Evolutionary conservation across 805 yeast genomes (phyloP).

Genomic region (Yueomyces sinensis): DNA sequence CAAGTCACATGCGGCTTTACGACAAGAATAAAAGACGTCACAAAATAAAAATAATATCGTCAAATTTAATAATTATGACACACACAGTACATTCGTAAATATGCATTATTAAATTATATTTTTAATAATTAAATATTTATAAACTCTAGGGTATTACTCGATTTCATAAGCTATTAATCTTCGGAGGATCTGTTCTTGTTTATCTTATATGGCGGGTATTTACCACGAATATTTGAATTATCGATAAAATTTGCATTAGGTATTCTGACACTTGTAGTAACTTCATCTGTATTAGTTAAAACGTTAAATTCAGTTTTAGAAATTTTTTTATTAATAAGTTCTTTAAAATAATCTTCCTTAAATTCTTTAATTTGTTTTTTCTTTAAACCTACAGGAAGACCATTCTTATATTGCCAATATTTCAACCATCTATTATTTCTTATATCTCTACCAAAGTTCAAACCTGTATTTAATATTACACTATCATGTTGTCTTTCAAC

Average conservation of each 20-base stretch:
- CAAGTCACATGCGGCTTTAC: too few species aligned
- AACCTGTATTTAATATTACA: constrained; percentile 31
- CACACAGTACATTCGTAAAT: too few species aligned
- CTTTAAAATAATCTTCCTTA: constrained; percentile 19
- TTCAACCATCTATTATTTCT: constrained; percentile 35
- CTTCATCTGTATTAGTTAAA: constrained; percentile 29
- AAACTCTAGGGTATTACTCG: too few species aligned
- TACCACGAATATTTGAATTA: constrained; percentile 30
- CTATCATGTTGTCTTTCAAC: constrained; percentile 38
- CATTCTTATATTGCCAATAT: constrained; percentile 34
- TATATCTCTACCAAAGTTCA: constrained; percentile 29
- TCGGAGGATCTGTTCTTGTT: too few species aligned
- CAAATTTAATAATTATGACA: too few species aligned
- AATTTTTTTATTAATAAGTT: constrained; percentile 19
- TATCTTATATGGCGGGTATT: constrained; percentile 33
- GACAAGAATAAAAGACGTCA: too few species aligned
- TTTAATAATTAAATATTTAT: too few species aligned
- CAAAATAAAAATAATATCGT: too few species aligned
- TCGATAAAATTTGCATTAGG: constrained; percentile 39
- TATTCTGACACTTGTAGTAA: constrained; percentile 29
- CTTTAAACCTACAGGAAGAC: constrained; percentile 25
- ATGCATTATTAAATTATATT: too few species aligned
- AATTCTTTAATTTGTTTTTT: constrained; percentile 14
- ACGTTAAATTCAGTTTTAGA: constrained; percentile 26
- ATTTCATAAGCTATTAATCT: too few species aligned